These are phyloP conservation scores for Ogataea methanolica DNA, from an alignment of 805 yeast genomes.

Conservation along the genomic window DNA sequence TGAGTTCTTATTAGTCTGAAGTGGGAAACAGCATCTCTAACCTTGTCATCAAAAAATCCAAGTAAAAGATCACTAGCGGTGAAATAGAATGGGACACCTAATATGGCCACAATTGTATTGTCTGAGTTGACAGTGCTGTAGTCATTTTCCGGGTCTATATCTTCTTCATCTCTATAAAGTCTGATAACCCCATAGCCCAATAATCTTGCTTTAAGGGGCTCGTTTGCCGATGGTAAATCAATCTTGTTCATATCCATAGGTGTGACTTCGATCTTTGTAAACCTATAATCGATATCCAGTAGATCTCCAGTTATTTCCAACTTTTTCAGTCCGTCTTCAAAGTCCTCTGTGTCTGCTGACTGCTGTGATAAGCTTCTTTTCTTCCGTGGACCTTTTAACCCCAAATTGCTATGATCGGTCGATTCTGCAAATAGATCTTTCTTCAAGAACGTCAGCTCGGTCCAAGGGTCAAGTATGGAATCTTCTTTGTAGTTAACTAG, in stretches of 20 bases:
- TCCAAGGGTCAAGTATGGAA: conserved; percentile 21
- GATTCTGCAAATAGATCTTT: conserved; percentile 17
- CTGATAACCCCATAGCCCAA: conserved; percentile 74
- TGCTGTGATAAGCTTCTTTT: too few relatives aligned
- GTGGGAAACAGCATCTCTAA: conserved; percentile 56
- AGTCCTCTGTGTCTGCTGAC: too few relatives aligned
- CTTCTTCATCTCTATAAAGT: conserved; percentile 52
- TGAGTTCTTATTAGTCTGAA: conserved; percentile 67
- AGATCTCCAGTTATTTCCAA: background rate
- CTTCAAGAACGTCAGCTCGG: conserved; percentile 12
- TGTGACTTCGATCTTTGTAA: conserved; percentile 29
- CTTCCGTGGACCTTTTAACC: too few relatives aligned
- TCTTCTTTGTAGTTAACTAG: conserved; percentile 17
- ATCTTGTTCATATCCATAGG: conserved; percentile 25
- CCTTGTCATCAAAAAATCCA: conserved; percentile 70
- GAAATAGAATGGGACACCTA: conserved; percentile 86
- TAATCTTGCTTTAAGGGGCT: conserved; percentile 55
- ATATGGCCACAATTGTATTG: conserved; percentile 66
- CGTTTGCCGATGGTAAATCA: conserved; percentile 13
- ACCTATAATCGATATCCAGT: conserved; percentile 30
- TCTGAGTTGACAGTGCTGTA: conserved; percentile 35
- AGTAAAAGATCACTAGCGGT: conserved; percentile 72
- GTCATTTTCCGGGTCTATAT: conserved; percentile 12
- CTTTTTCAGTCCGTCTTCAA: conserved; percentile 9
- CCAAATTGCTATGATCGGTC: too few relatives aligned